These are phyloP conservation scores for Suillus placidus DNA, from an alignment of 768 basidiomycete species.

Conservation along the genomic window DNA sequence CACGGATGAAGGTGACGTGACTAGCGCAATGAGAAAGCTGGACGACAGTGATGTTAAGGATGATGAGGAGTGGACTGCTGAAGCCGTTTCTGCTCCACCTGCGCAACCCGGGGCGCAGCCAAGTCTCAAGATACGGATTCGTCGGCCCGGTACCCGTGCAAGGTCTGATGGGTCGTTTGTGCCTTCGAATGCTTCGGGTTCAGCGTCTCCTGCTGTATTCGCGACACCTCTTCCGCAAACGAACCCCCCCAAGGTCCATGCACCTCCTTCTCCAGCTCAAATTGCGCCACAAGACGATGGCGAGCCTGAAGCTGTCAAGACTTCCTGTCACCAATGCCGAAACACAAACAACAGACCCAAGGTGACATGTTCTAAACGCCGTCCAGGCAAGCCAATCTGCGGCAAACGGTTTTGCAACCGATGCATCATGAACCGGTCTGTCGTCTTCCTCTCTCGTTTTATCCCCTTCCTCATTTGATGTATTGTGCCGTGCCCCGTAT, in stretches of 20 bases:
- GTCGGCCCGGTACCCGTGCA: not conserved
- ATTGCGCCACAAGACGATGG: not conserved
- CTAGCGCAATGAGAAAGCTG: not conserved
- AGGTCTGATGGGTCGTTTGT: slow-evolving; percentile 17
- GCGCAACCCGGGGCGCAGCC: too few species aligned
- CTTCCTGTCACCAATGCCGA: slow-evolving; percentile 44
- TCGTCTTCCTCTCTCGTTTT: not conserved
- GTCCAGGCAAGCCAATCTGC: slow-evolving; percentile 25
- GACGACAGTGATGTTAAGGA: not conserved
- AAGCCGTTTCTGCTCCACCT: not conserved
- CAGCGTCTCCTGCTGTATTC: slow-evolving; percentile 12
- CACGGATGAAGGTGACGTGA: not conserved
- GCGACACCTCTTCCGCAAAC: slow-evolving; percentile 10
- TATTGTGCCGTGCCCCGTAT: not conserved
- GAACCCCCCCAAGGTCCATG: not conserved
- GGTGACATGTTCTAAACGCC: slow-evolving; percentile 36
- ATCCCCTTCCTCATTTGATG: slow-evolving; percentile 6
- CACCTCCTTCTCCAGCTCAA: not conserved
- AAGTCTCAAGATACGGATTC: slow-evolving; percentile 18
- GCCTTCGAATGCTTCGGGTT: slow-evolving; percentile 1
- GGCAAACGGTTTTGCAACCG: slow-evolving; percentile 38
- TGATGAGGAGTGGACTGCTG: not conserved
- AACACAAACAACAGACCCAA: slow-evolving; percentile 31
- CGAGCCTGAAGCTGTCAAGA: slow-evolving; percentile 6
- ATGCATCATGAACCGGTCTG: slow-evolving; percentile 39